A percentile compares a stretch with the other conserved stretches of the same genome.
phyloP scores from a whole-genome alignment of 495 filamentous ascomycete species.

The Penicillium longicatenatum region DNA sequence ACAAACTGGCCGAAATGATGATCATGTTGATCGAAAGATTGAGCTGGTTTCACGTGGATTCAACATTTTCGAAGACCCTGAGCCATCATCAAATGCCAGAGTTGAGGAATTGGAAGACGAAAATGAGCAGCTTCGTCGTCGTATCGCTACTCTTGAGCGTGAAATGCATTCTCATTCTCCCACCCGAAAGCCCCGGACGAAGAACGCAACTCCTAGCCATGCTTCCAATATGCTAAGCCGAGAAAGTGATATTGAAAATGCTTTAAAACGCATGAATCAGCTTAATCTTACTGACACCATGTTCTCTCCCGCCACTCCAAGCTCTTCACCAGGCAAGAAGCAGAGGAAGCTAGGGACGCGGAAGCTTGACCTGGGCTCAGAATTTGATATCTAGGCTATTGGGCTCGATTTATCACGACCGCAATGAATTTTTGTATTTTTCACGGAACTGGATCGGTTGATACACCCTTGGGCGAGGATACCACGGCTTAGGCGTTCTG shows the following conservation, averaged over 20 bases:
- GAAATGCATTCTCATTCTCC: conserved; percentile 49
- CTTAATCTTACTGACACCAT: conserved; percentile 45
- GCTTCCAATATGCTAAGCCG: conserved; percentile 35
- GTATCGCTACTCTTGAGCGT: conserved; percentile 48
- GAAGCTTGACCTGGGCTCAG: conserved; percentile 59
- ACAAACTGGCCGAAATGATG: conserved; percentile 62
- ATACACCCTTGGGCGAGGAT: conserved; percentile 20
- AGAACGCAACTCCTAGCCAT: conserved; percentile 27
- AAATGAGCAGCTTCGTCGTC: conserved; percentile 49
- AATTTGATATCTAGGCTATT: conserved; percentile 45
- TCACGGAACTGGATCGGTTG: conserved; percentile 10
- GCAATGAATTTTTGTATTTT: conserved; percentile 20
- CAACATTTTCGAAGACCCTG: conserved; percentile 55
- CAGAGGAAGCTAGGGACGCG: conserved; percentile 54
- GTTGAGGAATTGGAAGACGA: conserved; percentile 49
- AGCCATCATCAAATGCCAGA: conserved; percentile 32
- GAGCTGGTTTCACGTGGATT: conserved; percentile 79
- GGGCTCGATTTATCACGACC: conserved; percentile 14
- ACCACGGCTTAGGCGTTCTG: conserved; percentile 24
- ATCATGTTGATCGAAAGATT: conserved; percentile 86
- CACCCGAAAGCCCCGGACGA: conserved; percentile 43
- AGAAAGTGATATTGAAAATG: conserved; percentile 48
- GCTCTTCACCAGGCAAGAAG: conserved; percentile 44
- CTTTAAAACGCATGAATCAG: conserved; percentile 46
- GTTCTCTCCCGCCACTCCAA: conserved; percentile 32